These are phyloP conservation scores for Eimeria brunetti DNA, from an alignment of 169 alveolate species.

Conservation along the genomic window DNA sequence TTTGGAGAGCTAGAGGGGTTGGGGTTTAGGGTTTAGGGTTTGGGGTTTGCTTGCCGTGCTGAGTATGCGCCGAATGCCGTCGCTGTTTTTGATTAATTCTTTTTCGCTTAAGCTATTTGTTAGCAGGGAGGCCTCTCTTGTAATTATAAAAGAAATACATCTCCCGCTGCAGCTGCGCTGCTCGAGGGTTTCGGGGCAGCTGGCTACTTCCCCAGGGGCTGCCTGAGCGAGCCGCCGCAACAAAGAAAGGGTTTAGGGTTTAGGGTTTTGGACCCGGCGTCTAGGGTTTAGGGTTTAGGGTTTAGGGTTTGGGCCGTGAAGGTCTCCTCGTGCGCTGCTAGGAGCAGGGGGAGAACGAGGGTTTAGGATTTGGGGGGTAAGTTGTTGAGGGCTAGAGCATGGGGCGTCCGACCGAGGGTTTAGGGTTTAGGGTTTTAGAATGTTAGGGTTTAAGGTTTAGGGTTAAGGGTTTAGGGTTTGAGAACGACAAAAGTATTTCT, in stretches of 20 bases:
- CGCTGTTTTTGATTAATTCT: background rate
- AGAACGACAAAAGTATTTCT: no score
- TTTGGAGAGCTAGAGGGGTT: background rate
- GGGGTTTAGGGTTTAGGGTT: background rate
- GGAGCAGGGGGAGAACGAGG: background rate
- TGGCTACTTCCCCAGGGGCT: conserved; percentile 5
- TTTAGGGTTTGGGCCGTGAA: no score
- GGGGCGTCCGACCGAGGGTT: no score
- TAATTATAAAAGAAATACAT: background rate
- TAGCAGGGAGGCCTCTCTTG: conserved; percentile 13
- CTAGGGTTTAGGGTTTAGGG: no score
- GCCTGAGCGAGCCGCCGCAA: background rate
- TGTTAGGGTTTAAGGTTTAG: background rate
- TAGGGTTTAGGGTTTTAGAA: background rate
- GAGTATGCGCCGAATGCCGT: background rate
- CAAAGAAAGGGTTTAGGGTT: background rate
- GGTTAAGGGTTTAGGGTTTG: background rate
- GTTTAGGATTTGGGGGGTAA: background rate
- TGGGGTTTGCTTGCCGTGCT: conserved; percentile 11
- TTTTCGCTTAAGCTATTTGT: conserved; percentile 26
- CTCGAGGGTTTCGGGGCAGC: conserved; percentile 2
- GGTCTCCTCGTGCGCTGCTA: background rate
- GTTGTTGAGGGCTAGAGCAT: no score
- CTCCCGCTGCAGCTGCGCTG: conserved; percentile 40
- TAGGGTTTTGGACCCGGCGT: background rate